Evolutionary conservation across 768 basidiomycete genomes (phyloP).

Genomic region (Suillus luteus): DNA sequence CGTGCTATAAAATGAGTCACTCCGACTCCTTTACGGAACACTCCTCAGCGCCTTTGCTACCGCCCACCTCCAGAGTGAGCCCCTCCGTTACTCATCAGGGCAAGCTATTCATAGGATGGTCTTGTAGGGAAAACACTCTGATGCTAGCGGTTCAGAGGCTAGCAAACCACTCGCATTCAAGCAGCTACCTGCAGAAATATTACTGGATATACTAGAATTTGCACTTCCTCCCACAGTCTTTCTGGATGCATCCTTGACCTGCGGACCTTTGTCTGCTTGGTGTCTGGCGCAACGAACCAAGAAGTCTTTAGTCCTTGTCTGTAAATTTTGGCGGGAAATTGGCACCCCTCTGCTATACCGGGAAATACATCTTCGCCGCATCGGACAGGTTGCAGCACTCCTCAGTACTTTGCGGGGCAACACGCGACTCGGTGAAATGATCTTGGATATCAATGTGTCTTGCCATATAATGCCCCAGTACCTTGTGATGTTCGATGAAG

Average conservation of each 20-base stretch:
- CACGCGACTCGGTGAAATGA: constrained; percentile 12
- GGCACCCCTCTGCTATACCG: constrained; percentile 30
- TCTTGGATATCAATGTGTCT: constrained; percentile 19
- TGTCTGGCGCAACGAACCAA: constrained; percentile 25
- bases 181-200: constrained; percentile 26
- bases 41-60: neutral
- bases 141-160: neutral
- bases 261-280: constrained; percentile 26
- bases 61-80: neutral
- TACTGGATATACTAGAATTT: constrained; percentile 26
- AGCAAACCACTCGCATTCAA: neutral
- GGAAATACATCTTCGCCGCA: constrained; percentile 25
- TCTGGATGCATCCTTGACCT: constrained; percentile 18
- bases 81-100: neutral
- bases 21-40: neutral
- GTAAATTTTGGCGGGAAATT: constrained; percentile 27
- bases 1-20: neutral
- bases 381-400: constrained; percentile 26
- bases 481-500: neutral
- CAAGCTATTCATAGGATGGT: neutral
- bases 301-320: constrained; percentile 25
- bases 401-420: constrained; percentile 21
- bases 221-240: constrained; percentile 28
- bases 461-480: constrained; percentile 11
- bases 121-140: neutral